These are phyloP conservation scores for Trametes villosa DNA, from an alignment of 768 basidiomycete genomes.

Conservation along the genomic window DNA sequence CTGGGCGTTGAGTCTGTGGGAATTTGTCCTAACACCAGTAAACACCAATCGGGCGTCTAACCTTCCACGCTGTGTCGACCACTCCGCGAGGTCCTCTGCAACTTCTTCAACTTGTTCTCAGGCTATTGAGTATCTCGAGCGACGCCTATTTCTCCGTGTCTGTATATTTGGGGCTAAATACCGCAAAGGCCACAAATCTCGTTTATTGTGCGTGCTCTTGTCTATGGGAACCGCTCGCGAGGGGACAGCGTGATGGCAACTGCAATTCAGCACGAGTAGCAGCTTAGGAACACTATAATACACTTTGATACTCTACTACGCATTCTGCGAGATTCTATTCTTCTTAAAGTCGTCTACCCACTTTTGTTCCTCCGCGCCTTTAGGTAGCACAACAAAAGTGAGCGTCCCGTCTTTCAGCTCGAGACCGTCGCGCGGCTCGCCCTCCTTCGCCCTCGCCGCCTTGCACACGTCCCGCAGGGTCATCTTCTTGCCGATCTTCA, in stretches of 20 bases:
- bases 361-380: slow-evolving; percentile 72
- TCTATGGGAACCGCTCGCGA: too few relatives aligned
- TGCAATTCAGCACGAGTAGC: too few relatives aligned
- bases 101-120: too few relatives aligned
- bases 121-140: too few relatives aligned
- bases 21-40: slow-evolving; percentile 6
- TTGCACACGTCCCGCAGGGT: slow-evolving; percentile 76
- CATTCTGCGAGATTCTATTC: slow-evolving; percentile 7
- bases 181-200: too few relatives aligned
- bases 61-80: too few relatives aligned
- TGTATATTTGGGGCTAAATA: too few relatives aligned
- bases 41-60: slow-evolving; percentile 7
- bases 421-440: slow-evolving; percentile 72
- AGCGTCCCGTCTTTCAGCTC: slow-evolving; percentile 84
- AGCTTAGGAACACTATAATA: neutral
- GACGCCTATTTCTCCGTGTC: too few relatives aligned
- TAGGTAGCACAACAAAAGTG: slow-evolving; percentile 78
- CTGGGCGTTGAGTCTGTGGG: slow-evolving; percentile 19
- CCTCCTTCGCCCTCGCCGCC: slow-evolving; percentile 62
- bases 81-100: neutral
- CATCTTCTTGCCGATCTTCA: slow-evolving; percentile 94
- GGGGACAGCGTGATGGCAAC: too few relatives aligned
- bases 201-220: too few relatives aligned
- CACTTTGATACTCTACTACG: neutral
- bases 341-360: slow-evolving; percentile 91